Evolutionary conservation across 2,329 filamentous ascomycete species (phyloP).

Genomic region (Stachybotrys echinatus): DNA sequence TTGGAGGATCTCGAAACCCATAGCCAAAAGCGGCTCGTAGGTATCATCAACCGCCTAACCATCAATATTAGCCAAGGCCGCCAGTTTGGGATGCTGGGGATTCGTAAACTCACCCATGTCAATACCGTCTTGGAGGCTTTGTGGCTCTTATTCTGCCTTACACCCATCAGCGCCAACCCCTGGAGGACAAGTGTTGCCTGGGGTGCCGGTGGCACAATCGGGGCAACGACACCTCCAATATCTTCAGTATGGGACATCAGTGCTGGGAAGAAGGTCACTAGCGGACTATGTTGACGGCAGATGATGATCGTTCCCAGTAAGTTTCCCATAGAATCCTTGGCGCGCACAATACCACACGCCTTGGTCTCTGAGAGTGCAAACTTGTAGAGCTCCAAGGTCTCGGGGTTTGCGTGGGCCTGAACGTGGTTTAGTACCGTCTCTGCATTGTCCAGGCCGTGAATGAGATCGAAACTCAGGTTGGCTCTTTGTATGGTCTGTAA

Average conservation of each 20-base stretch:
- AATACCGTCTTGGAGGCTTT: slow-evolving; percentile 68
- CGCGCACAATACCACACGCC: slow-evolving; percentile 76
- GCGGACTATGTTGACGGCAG: slow-evolving; percentile 62
- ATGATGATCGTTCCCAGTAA: slow-evolving; percentile 76
- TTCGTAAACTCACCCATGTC: slow-evolving; percentile 64
- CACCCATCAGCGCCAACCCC: slow-evolving; percentile 73
- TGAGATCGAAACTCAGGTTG: slow-evolving; percentile 75
- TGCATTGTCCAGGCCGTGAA: slow-evolving; percentile 73
- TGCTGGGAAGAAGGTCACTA: slow-evolving; percentile 66
- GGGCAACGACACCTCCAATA: slow-evolving; percentile 74
- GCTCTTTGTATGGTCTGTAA: slow-evolving; percentile 67
- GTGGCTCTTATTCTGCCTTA: slow-evolving; percentile 76
- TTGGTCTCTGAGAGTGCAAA: slow-evolving; percentile 66
- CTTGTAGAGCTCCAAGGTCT: slow-evolving; percentile 74
- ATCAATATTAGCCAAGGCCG: slow-evolving; percentile 5
- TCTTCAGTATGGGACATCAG: slow-evolving; percentile 54
- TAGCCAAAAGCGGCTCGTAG: slow-evolving; percentile 66
- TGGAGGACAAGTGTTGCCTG: slow-evolving; percentile 68
- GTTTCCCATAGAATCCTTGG: slow-evolving; percentile 63
- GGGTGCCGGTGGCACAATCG: slow-evolving; percentile 64
- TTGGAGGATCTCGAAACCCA: slow-evolving; percentile 77
- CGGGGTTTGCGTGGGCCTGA: slow-evolving; percentile 66
- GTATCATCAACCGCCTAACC: slow-evolving; percentile 68
- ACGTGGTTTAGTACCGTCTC: slow-evolving; percentile 71
- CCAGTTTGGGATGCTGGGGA: too few species aligned